phyloP scores from a whole-genome alignment of 345 rosid species.

The Conringia planisiliqua region DNA sequence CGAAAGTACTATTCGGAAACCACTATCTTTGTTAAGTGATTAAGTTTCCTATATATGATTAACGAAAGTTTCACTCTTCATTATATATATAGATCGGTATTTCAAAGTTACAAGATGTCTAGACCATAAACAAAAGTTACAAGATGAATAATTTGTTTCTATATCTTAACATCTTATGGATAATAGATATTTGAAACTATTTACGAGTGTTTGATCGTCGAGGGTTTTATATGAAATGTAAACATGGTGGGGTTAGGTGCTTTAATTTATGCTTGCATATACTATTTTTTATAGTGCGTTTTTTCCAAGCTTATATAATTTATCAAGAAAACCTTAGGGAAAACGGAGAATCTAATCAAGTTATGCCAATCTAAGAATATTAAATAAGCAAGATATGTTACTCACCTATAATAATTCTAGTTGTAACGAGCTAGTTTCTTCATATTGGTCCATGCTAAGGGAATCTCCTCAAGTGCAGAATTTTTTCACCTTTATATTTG shows the following conservation, averaged over 20 bases:
- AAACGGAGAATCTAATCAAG: background rate
- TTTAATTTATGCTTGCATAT: background rate
- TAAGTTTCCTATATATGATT: too few species aligned
- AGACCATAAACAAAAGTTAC: background rate
- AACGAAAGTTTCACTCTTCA: too few species aligned
- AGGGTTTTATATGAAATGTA: background rate
- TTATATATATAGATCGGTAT: background rate
- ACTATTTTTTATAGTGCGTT: background rate
- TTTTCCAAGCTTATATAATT: conserved; percentile 1
- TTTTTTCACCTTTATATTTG: background rate
- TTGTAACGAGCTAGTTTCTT: background rate
- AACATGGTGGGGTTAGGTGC: conserved; percentile 25
- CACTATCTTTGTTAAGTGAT: too few species aligned
- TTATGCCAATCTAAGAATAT: background rate
- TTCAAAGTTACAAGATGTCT: background rate
- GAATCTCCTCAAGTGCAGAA: background rate
- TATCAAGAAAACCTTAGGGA: background rate
- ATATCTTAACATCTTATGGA: background rate
- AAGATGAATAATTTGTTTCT: background rate
- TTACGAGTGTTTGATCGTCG: background rate
- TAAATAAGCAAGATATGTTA: background rate
- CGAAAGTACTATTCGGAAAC: too few species aligned
- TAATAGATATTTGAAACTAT: background rate
- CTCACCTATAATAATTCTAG: background rate
- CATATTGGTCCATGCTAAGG: background rate